Base-by-base conservation (phyloP, 2,329 filamentous ascomycete species). In the Phaeosphaeria sp. region DNA sequence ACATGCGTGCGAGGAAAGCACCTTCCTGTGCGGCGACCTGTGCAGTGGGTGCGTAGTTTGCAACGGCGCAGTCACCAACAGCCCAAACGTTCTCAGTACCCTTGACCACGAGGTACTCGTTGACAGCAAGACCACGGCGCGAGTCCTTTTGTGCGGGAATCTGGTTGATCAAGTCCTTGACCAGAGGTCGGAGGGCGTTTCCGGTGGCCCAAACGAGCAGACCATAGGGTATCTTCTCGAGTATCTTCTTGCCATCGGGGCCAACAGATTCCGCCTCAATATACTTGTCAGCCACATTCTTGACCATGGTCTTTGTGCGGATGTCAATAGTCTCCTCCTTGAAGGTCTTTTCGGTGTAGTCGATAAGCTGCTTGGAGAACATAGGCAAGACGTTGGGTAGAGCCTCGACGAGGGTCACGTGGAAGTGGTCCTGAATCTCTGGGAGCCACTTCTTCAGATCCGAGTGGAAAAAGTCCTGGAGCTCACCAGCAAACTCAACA, bases 321-420 rank as follows among this genome's bases (percentile, higher is more conserved):
- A 99, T 97, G 70, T 92, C 89, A 76, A 99, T 99, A 76, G 93
- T 93, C 81, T 99, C 95, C 83, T 99, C 95, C 82, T 96, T 95
- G 84, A 99, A 96, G 47, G 94, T 97, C 80, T 93, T 94, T 83
- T 99, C 95, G 69, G 95, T 99, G 85, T 99, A 99, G 74, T 99
- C 95, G 75, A 99, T 98, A 74, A 99, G 85, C 80, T 97, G 93
- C 87, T 98, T 98, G 78, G 92, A 97, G 86, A 99, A 99, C 85
- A 93, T 96, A 72, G 95, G 95, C 65, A 99, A 87, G 52, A 97
- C 93, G 78, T 96, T 97, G 71, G 95, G 95, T 33, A 99, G 87
- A 60, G 95, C 95, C 83, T 99, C 95, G 66, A 99, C 94, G 48
- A 99, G 89, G 57, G 95, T 99, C 65, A 99, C 94, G 79, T 93